A percentile compares a stretch with the other conserved stretches of the same genome.
phyloP scores from a whole-genome alignment of 1,284 basidiomycete species.

The Anthracocystis setariae region DNA sequence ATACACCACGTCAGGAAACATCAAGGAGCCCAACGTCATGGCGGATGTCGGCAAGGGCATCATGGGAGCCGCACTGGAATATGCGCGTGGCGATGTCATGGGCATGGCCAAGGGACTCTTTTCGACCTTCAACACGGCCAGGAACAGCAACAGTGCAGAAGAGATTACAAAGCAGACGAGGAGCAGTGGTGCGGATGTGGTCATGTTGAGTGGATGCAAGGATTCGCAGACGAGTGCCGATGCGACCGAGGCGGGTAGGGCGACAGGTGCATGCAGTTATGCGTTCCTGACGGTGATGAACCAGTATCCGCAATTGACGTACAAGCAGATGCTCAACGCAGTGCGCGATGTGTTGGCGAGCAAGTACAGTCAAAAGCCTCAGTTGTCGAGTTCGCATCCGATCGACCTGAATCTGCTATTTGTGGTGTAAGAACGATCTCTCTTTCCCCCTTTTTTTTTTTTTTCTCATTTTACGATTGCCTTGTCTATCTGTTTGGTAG shows the following conservation, averaged over 20 bases:
- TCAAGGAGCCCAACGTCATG: conserved; percentile 83
- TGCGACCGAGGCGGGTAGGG: conserved; percentile 80
- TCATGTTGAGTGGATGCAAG: conserved; percentile 77
- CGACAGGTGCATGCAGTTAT: conserved; percentile 74
- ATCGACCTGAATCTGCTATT: conserved; percentile 66
- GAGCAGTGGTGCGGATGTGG: conserved; percentile 81
- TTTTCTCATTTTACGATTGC: not conserved
- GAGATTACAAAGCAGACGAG: conserved; percentile 76
- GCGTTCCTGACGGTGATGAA: conserved; percentile 70
- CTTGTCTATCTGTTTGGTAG: not conserved
- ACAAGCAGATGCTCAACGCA: conserved; percentile 64
- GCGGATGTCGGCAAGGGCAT: conserved; percentile 65
- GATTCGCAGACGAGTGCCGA: conserved; percentile 93
- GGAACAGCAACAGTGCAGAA: conserved; percentile 73
- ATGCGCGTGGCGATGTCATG: conserved; percentile 79
- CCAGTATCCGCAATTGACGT: conserved; percentile 68
- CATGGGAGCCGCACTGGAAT: conserved; percentile 74
- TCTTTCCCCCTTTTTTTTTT: too few species aligned
- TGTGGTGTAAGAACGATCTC: conserved; percentile 24
- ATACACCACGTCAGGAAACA: conserved; percentile 89
- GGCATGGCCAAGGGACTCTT: conserved; percentile 71
- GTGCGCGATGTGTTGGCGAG: conserved; percentile 57
- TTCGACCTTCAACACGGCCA: conserved; percentile 69
- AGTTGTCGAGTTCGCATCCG: conserved; percentile 68
- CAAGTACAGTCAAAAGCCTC: conserved; percentile 67